phyloP scores from a whole-genome alignment of 2,329 filamentous ascomycete genomes.

The Cladosporium austrohemisphaericum region DNA sequence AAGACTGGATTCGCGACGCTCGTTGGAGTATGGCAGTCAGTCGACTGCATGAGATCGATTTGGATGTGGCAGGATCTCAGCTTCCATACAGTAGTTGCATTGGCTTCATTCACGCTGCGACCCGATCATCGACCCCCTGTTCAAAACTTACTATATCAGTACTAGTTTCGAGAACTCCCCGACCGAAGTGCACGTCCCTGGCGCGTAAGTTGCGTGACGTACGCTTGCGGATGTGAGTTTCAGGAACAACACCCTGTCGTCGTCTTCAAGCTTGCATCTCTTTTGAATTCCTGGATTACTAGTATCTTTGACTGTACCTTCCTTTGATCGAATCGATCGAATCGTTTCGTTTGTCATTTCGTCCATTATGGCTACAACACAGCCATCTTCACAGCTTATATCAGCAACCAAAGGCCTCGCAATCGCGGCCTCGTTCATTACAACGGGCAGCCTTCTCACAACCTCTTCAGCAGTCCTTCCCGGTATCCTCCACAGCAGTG shows the following conservation, averaged over 20 bases:
- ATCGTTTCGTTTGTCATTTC: neutral
- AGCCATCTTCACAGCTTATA: constrained; percentile 7
- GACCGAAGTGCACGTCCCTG: too few species aligned
- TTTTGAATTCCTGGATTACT: too few species aligned
- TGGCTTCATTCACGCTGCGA: too few species aligned
- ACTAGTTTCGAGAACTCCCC: too few species aligned
- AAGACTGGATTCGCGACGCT: too few species aligned
- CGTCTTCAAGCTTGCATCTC: neutral
- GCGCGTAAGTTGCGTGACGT: too few species aligned
- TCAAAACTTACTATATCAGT: too few species aligned
- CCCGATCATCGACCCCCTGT: too few species aligned
- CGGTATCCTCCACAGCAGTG: constrained; percentile 13
- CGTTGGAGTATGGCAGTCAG: neutral
- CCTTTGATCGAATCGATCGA: neutral
- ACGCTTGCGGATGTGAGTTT: neutral
- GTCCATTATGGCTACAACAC: constrained; percentile 3
- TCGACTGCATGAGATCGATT: too few species aligned
- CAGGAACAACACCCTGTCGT: neutral
- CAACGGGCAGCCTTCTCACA: constrained; percentile 59
- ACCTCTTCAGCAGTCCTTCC: constrained; percentile 48
- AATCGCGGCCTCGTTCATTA: constrained; percentile 55
- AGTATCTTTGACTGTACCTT: neutral
- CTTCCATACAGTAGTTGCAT: too few species aligned
- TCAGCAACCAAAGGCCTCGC: constrained; percentile 30
- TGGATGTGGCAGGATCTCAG: too few species aligned